Evolutionary conservation across 768 basidiomycete species (phyloP), one percentile per base, ranked within the genome.

Genomic region (Naganishia vaughanmartiniae): DNA sequence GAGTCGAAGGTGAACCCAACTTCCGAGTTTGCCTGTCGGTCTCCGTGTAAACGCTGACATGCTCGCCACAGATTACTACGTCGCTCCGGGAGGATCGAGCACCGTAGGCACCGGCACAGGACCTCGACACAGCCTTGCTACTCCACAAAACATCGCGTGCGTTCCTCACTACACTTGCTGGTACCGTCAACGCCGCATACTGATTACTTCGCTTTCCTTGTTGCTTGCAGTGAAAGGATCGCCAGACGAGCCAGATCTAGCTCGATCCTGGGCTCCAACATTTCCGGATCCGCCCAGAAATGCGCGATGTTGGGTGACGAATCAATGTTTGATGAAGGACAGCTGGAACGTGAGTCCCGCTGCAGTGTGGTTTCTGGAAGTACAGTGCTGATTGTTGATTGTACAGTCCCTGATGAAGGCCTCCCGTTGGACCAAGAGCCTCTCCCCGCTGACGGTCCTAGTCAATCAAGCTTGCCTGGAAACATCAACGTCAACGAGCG

Each of bases 71-170:
- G 60, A 63, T 12, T 63, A 63, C 24, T 63, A 45, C 21, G 60
- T 17, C 12, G 60, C 60, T 14, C 39, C 24, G 2, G 60, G 36
- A 30, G 60, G 36, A 28, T 63, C 60, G n/a, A 63, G 60, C 26
- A 63, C 60, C 2, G 28, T 63, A 15, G 60, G 60, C 10, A 42
- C 60, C 39, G 60, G 60, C 10, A 63, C 60, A 4, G 60, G 60
- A 10, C 60, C 60, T 28, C 60, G 60, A 63, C 60, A n/a, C 60
- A 63, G 60, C 30, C 42, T 63, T 26, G 60, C 60, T 63, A 63
- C 60, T 42, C 60, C 60, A 24, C 60, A 63, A 21, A 63, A 63
- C 24, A 34, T 45, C 6, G 60, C 39, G 60, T 45, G n/a, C 46
- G 60, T 60, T 5, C 26, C 26, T 55, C 26, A 28, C 11, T 26